Evolutionary conservation across 1,284 basidiomycete species (phyloP).

Genomic region (Ustilago bromivora): DNA sequence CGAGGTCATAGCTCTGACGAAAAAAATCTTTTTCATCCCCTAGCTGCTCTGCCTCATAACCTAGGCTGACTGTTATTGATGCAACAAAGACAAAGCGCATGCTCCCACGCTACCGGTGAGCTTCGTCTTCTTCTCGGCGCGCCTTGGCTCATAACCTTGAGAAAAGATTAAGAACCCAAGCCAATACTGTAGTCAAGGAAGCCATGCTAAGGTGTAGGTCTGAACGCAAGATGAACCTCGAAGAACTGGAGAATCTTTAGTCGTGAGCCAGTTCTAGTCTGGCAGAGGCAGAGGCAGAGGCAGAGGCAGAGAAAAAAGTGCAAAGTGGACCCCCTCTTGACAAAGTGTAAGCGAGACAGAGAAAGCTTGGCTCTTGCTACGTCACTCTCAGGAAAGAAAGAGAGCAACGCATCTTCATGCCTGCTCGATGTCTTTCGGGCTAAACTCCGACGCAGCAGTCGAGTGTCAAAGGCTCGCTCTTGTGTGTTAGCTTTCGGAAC

Average conservation of each 20-base stretch:
- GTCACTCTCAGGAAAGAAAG: too few species aligned
- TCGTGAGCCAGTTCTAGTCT: too few species aligned
- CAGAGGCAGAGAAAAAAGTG: neutral
- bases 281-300: too few species aligned
- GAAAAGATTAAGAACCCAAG: neutral
- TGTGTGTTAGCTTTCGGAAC: neutral
- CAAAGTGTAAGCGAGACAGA: neutral
- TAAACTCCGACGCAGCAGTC: neutral
- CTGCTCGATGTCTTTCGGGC: slow-evolving; percentile 3
- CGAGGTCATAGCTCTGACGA: neutral
- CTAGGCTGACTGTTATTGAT: neutral
- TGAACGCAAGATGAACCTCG: too few species aligned
- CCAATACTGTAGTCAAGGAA: too few species aligned
- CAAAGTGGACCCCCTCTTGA: neutral
- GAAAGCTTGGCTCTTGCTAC: neutral
- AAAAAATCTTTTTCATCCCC: neutral
- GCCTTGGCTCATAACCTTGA: neutral
- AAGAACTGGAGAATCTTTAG: too few species aligned
- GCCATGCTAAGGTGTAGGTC: too few species aligned
- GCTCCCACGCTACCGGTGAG: neutral
- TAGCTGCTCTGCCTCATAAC: neutral
- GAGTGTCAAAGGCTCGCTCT: neutral
- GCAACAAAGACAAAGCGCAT: neutral
- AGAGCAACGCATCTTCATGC: neutral
- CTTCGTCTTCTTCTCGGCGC: neutral